These are phyloP conservation scores for Acorus calamus DNA, from an alignment of 106 monocot genomes.

Conservation along the genomic window DNA sequence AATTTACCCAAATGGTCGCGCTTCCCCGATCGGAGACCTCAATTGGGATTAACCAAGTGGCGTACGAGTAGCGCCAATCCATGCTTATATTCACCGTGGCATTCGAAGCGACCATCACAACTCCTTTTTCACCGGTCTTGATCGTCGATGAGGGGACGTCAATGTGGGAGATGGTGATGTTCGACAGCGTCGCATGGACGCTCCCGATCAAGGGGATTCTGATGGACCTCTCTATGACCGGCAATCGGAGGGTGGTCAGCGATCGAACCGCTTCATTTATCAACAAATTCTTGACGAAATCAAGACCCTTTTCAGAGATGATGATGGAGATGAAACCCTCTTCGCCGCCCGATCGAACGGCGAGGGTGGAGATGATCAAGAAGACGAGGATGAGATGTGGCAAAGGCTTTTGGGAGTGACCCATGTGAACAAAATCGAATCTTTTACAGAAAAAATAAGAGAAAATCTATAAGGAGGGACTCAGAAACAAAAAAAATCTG, in stretches of 20 bases:
- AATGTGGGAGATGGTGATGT: constrained; percentile 44
- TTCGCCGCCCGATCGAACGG: constrained; percentile 5
- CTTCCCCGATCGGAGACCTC: constrained; percentile 46
- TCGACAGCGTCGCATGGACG: constrained; percentile 30
- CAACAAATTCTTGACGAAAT: constrained; percentile 58
- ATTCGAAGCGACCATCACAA: constrained; percentile 43
- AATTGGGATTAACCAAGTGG: constrained; percentile 45
- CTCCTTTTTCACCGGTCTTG: constrained; percentile 36
- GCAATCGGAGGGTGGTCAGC: constrained; percentile 48
- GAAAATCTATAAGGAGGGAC: no score
- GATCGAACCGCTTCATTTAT: constrained; percentile 39
- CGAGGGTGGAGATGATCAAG: constrained; percentile 11
- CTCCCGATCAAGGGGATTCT: constrained; percentile 57
- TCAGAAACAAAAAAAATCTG: no score
- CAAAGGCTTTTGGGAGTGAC: no score
- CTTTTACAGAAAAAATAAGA: no score
- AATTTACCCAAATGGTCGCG: constrained; percentile 52
- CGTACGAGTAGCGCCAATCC: constrained; percentile 53
- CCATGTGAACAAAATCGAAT: no score
- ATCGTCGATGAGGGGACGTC: constrained; percentile 41
- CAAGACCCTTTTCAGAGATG: constrained; percentile 60
- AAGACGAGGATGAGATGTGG: constrained; percentile 7
- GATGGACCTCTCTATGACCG: constrained; percentile 44
- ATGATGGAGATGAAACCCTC: constrained; percentile 40
- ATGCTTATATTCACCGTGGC: constrained; percentile 33